Conservation (phyloP, 2,329 filamentous ascomycete species). For the Cyphellophora attinorum region DNA sequence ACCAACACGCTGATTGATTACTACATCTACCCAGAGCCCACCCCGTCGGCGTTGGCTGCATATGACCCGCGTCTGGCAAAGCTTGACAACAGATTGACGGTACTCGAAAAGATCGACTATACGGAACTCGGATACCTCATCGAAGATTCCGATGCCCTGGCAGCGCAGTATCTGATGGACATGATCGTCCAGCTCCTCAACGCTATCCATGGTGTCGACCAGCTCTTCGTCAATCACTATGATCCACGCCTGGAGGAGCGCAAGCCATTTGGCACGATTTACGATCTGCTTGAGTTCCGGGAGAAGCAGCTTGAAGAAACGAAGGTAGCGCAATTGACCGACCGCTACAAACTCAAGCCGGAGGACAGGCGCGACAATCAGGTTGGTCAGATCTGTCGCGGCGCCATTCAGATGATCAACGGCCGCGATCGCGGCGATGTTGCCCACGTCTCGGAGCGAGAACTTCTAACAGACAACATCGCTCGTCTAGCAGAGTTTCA, state of each 20-base stretch:
- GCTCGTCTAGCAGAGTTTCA: conserved; percentile 10
- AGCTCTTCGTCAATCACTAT: conserved; percentile 17
- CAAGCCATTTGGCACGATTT: conserved; percentile 13
- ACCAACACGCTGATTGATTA: conserved; percentile 17
- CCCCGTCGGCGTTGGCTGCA: conserved; percentile 14
- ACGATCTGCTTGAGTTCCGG: conserved; percentile 12
- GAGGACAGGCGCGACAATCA: conserved; percentile 12
- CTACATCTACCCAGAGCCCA: conserved; percentile 17
- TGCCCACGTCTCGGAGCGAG: conserved; percentile 9
- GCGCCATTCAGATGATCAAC: conserved; percentile 17
- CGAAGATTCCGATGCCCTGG: conserved; percentile 12
- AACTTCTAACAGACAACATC: conserved; percentile 12
- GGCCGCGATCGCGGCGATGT: conserved; percentile 15
- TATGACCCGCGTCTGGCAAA: conserved; percentile 19
- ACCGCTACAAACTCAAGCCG: conserved; percentile 9
- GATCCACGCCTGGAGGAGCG: conserved; percentile 15
- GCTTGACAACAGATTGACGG: conserved; percentile 10
- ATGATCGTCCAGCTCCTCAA: conserved; percentile 15
- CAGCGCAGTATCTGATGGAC: conserved; percentile 10
- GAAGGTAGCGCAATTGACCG: conserved; percentile 8
- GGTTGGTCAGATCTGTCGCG: conserved; percentile 16
- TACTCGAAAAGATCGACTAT: conserved; percentile 10
- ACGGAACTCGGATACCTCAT: conserved; percentile 14
- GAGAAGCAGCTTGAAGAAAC: conserved; percentile 12
- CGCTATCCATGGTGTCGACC: conserved; percentile 14